A percentile compares a stretch with the other conserved stretches of the same genome.
These are phyloP conservation scores for Jamesozyma spencerorum DNA, from an alignment of 805 yeast genomes.

Conservation along the genomic window DNA sequence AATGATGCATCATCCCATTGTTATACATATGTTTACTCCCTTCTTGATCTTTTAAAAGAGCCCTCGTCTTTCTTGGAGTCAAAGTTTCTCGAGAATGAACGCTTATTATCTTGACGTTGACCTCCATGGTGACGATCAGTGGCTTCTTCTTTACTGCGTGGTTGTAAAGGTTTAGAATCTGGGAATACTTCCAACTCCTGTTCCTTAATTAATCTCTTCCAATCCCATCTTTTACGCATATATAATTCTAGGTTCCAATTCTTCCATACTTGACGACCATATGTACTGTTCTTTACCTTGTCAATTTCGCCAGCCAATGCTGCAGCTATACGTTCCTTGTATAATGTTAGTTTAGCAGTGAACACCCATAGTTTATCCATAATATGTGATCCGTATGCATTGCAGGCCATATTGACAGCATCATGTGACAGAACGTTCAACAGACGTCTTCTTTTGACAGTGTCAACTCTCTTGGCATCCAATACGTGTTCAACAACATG, in stretches of 20 bases:
- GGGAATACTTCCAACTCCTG: slow-evolving; percentile 38
- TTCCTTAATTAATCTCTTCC: slow-evolving; percentile 60
- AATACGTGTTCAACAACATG: slow-evolving; percentile 73
- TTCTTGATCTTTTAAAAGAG: neutral
- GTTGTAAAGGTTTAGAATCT: slow-evolving; percentile 4
- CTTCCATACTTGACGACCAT: slow-evolving; percentile 90
- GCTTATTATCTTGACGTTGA: too few species aligned
- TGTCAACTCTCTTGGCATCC: slow-evolving; percentile 38
- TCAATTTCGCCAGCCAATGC: slow-evolving; percentile 51
- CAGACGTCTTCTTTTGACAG: slow-evolving; percentile 54
- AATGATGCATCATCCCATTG: too few species aligned
- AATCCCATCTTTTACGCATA: slow-evolving; percentile 43
- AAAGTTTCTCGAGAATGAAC: neutral
- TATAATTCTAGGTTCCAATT: slow-evolving; percentile 87
- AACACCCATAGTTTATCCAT: slow-evolving; percentile 79
- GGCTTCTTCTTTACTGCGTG: neutral
- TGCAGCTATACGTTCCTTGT: slow-evolving; percentile 77
- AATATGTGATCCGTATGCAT: slow-evolving; percentile 86
- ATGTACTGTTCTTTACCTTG: slow-evolving; percentile 70
- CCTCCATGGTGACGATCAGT: too few species aligned
- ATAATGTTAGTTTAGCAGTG: slow-evolving; percentile 66
- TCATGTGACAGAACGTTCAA: slow-evolving; percentile 55
- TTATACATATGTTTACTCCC: too few species aligned
- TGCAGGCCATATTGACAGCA: slow-evolving; percentile 56
- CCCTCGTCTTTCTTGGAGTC: neutral